These are phyloP conservation scores for Auricularia heimuer DNA, from an alignment of 768 basidiomycete genomes.

Conservation along the genomic window DNA sequence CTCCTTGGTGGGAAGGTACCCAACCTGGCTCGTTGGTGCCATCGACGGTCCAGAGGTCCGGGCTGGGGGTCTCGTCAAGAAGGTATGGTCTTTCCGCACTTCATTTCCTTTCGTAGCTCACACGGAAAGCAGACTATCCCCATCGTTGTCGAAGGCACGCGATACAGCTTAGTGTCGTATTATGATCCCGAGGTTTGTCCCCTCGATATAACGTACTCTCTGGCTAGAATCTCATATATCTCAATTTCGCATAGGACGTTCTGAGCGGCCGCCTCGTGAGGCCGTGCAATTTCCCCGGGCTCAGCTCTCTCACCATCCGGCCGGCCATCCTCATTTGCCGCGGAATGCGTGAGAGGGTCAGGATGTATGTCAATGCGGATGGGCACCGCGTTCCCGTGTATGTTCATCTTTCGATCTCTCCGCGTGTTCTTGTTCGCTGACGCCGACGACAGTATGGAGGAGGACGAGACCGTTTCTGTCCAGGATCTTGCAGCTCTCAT, in stretches of 20 bases:
- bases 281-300: neutral
- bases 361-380: neutral
- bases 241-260: neutral
- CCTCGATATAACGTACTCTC: neutral
- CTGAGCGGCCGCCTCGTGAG: neutral
- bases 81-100: neutral
- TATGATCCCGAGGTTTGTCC: neutral
- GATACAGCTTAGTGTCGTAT: neutral
- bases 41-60: neutral
- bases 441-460: neutral
- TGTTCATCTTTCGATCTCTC: neutral
- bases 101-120: neutral
- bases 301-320: neutral
- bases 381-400: neutral
- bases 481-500: too few relatives aligned
- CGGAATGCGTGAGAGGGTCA: neutral
- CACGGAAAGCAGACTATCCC: neutral
- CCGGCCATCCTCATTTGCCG: neutral
- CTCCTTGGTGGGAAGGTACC: neutral
- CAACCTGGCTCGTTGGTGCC: neutral
- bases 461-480: neutral
- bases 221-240: neutral
- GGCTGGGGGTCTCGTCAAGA: neutral
- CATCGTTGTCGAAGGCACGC: neutral
- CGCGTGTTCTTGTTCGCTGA: neutral